phyloP scores from a whole-genome alignment of 2,329 filamentous ascomycete species.

The Ceratocystis cubensis region DNA sequence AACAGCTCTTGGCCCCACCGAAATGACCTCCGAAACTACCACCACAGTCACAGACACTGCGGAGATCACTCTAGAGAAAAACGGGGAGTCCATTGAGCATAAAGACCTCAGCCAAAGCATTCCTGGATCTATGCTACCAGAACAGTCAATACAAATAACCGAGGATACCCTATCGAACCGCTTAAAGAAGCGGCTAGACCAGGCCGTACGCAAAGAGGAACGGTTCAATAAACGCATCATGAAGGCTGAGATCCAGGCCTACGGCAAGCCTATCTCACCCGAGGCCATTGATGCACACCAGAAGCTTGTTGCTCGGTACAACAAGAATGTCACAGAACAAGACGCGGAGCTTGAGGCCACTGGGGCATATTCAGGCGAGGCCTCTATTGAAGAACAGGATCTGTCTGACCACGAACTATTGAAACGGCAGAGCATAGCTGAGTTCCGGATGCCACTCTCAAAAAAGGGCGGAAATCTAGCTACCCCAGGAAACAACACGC shows the following conservation, averaged over 20 bases:
- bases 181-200: constrained; percentile 7
- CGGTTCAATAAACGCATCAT: constrained; percentile 6
- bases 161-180: background rate
- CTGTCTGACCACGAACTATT: background rate
- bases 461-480: constrained; percentile 26
- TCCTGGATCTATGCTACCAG: background rate
- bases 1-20: too few relatives aligned
- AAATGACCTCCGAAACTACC: too few relatives aligned
- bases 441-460: constrained; percentile 1
- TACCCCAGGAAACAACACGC: constrained; percentile 41
- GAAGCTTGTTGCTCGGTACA: background rate
- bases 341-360: background rate
- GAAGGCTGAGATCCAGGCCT: constrained; percentile 10
- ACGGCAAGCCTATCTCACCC: constrained; percentile 13
- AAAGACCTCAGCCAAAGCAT: background rate
- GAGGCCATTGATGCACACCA: constrained; percentile 13
- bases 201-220: constrained; percentile 13
- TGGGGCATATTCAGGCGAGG: background rate
- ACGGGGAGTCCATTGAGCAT: too few relatives aligned
- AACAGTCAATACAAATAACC: background rate
- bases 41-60: too few relatives aligned
- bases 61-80: too few relatives aligned
- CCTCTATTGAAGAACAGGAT: background rate
- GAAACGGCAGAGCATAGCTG: background rate
- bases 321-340: background rate